Base-by-base conservation (phyloP, 805 yeast genomes). In the Ogataea nakhonphanomensis region DNA sequence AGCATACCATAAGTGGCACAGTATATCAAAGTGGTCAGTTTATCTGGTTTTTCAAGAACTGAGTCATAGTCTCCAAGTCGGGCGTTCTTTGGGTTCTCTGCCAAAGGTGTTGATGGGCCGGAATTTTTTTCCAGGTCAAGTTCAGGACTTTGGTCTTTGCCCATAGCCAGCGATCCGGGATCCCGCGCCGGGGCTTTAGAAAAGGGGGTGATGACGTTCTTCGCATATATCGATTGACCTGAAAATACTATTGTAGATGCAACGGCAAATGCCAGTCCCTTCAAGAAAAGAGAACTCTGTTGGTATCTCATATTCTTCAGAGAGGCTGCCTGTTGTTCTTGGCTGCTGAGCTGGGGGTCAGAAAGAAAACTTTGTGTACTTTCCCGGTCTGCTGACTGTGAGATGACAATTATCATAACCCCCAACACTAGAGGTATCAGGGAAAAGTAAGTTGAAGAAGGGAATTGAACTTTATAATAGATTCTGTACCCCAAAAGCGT, bases 181-280 rank as follows among this genome's bases (percentile, higher is more conserved):
- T 38, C 42, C 17, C 25, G 33, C 12, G 22, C 20, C 7, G 14
- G 35, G 8, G 33, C 29, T 22, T 30, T 27, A 6, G 40, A 8
- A 7, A 61, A 64, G 50, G 54, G 62, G 26, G 90, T 86, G 46
- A 88, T 75, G 28, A 89, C 79, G 48, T 79, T 81, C 63, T 89
- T 89, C 27, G 93, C 89, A 61, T 86, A 88, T 32, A 89, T 84
- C 57, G 88, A 88, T 56, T 88, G 95, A 2, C 80, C 76, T 5
- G 91, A 95, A 66, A 89, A 88, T 13, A 87, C 77, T 7, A 84
- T 58, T 35, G 90, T 74, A 4, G 93, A 78, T 23, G 78, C 44
- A 8, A 81, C 63, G 9, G 95, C 91, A 54, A 74, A 82, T 2
- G 74, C 23, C n/a, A 86, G 62, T 5, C 96, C 96, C 45, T 69